Base-by-base conservation (phyloP, 2,329 filamentous ascomycete genomes). In the Epichloe glyceriae region DNA sequence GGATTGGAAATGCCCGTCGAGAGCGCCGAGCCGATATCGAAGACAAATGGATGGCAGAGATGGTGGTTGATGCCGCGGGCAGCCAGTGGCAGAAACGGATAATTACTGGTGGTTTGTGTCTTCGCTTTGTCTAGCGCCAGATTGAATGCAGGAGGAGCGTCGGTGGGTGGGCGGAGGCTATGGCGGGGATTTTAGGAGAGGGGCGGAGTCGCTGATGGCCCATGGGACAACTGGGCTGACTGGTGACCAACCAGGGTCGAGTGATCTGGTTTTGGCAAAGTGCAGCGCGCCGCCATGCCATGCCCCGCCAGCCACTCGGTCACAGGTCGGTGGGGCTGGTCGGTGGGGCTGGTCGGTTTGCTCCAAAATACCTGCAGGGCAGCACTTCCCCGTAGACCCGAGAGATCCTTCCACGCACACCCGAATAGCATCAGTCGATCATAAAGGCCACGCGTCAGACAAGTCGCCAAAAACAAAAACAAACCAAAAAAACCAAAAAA, bases 131-230 rank as follows among this genome's bases (percentile, higher is more conserved):
- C 43, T 50, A 52, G 50, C 50, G 52, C 45, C 33, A 46, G 47
- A 41, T 15, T 38, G 44, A 40, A 48, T 52, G 53, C 53, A 50
- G 50, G 45, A 54, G 50, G 49, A 34, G 26, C 41, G 22, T 26
- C 20, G 39, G 47, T 15, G 35, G 35, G 42, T 30, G 22, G 42
- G 22, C 39, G 34, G 34, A 50, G 48, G 48, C 34, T 30, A 30
- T 50, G 41, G 48, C 33, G 41, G 48, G 46, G 30, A 11, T 30
- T 30, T 30, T 11, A 30, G 30, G 46, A 30, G n/a, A 47, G 35
- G 30, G n/a, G n/a, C 26, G 30, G 30, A 11, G 30, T 30, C 30
- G 30, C 30, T 30, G 30, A 30, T 30, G 22, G 22, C 22, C 0
- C 22, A 26, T 26, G 30, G 30, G 30, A 30, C 30, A 4, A 10